A percentile compares a stretch with the other conserved stretches of the same genome.
phyloP scores from a whole-genome alignment of 768 basidiomycete species.

The Goffeauzyma gilvescens region DNA sequence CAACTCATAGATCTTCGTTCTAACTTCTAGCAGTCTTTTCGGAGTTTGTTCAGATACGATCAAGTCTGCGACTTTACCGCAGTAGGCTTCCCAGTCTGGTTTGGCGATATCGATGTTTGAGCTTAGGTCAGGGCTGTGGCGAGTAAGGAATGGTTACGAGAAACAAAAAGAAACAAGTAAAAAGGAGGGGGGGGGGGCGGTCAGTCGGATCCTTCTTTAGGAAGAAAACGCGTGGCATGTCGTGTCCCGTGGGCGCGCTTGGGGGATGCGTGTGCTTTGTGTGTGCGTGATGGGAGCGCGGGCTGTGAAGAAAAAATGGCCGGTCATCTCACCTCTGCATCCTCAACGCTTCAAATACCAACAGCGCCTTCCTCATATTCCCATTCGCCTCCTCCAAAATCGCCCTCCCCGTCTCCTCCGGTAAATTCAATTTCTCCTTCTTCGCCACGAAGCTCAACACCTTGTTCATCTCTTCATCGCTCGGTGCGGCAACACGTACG shows the following conservation, averaged over 20 bases:
- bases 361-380: slow-evolving; percentile 82
- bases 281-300: too few relatives aligned
- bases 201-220: too few relatives aligned
- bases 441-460: slow-evolving; percentile 65
- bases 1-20: slow-evolving; percentile 82
- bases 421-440: slow-evolving; percentile 62
- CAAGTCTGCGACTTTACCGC: slow-evolving; percentile 71
- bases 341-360: slow-evolving; percentile 84
- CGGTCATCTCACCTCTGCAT: slow-evolving; percentile 64
- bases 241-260: too few relatives aligned
- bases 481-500: slow-evolving; percentile 79
- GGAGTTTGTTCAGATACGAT: slow-evolving; percentile 81
- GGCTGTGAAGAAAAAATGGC: not conserved
- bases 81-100: slow-evolving; percentile 99
- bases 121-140: slow-evolving; percentile 54
- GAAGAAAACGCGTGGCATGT: too few relatives aligned
- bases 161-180: slow-evolving; percentile 1
- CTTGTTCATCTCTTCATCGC: slow-evolving; percentile 55
- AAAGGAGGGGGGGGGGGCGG: too few relatives aligned
- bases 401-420: slow-evolving; percentile 50
- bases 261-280: too few relatives aligned
- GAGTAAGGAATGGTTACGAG: too few relatives aligned
- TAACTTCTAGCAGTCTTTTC: slow-evolving; percentile 71
- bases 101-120: slow-evolving; percentile 68
- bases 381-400: slow-evolving; percentile 68